These are phyloP conservation scores for Cryphonectria naterciae DNA, from an alignment of 2,329 filamentous ascomycete species.

Conservation along the genomic window DNA sequence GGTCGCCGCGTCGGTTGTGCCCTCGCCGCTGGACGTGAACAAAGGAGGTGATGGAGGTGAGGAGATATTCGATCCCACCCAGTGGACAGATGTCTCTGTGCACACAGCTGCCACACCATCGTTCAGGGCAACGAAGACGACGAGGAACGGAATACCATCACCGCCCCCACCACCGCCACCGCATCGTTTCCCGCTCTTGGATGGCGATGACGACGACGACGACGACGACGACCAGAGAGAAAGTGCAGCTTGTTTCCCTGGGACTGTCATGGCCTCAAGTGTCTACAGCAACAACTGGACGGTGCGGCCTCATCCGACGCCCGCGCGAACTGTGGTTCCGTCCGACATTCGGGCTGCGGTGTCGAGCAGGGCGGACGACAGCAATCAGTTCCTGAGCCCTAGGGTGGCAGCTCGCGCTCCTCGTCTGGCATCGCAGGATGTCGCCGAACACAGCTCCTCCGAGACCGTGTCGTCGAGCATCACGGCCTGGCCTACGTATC, in stretches of 20 bases:
- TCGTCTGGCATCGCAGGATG: not conserved
- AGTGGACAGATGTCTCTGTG: slow-evolving; percentile 16
- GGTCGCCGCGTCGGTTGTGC: slow-evolving; percentile 19
- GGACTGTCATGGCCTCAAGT: slow-evolving; percentile 11
- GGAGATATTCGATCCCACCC: not conserved
- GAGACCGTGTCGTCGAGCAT: not conserved
- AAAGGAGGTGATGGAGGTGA: not conserved
- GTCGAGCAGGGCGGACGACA: not conserved
- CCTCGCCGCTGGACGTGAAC: slow-evolving; percentile 6
- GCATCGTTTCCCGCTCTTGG: not conserved
- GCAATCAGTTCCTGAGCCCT: not conserved
- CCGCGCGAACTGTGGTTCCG: not conserved
- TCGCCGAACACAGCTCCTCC: not conserved
- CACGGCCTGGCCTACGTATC: slow-evolving; percentile 9
- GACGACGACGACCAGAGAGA: not conserved
- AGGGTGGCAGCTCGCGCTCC: not conserved
- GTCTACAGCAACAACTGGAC: slow-evolving; percentile 21
- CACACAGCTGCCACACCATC: not conserved
- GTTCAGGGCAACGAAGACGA: not conserved
- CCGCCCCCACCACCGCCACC: not conserved
- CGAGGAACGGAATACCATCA: too few species aligned
- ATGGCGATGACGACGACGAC: not conserved
- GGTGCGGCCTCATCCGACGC: slow-evolving; percentile 14
- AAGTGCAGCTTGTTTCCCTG: not conserved
- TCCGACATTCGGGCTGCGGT: not conserved